phyloP scores from a whole-genome alignment of 371 early-diverging fungal genomes.

The Apophysomyces ossiformis region DNA sequence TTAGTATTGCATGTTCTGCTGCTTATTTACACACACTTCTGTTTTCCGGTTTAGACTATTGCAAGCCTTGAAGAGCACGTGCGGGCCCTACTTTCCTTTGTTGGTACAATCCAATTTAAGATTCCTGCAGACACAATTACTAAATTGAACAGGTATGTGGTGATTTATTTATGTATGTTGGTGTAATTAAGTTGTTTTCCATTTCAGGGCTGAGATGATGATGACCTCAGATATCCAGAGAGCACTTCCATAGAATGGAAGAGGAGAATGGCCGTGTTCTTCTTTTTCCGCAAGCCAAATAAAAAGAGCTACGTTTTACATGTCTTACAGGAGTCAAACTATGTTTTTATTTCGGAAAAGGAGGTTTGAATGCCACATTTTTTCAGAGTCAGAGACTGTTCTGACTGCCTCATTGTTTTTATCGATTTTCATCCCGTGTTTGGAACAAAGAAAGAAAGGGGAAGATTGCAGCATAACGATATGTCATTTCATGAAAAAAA shows the following conservation, averaged over 20 bases:
- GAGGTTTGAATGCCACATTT: too few relatives aligned
- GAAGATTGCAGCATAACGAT: too few relatives aligned
- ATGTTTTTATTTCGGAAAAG: too few relatives aligned
- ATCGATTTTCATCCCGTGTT: too few relatives aligned
- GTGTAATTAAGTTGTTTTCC: not conserved
- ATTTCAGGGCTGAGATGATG: conserved; percentile 22
- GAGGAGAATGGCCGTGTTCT: not conserved
- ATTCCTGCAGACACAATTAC: conserved; percentile 83
- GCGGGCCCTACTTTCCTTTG: conserved; percentile 76
- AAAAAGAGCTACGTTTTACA: not conserved
- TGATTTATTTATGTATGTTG: not conserved
- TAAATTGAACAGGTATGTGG: conserved; percentile 67
- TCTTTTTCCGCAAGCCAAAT: not conserved
- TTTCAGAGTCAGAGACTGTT: too few relatives aligned
- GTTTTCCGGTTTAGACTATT: conserved; percentile 16
- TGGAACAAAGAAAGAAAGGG: too few relatives aligned
- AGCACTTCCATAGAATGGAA: not conserved
- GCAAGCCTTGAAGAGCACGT: conserved; percentile 42
- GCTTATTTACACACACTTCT: not conserved
- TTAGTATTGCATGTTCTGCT: not conserved
- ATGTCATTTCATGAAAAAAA: too few relatives aligned
- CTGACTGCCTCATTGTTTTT: too few relatives aligned
- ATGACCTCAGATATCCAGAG: conserved; percentile 11
- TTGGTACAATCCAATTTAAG: conserved; percentile 81
- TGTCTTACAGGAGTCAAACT: too few relatives aligned